Evolutionary conservation across 2,329 filamentous ascomycete genomes (phyloP).

Genomic region (Penicillium sp.): DNA sequence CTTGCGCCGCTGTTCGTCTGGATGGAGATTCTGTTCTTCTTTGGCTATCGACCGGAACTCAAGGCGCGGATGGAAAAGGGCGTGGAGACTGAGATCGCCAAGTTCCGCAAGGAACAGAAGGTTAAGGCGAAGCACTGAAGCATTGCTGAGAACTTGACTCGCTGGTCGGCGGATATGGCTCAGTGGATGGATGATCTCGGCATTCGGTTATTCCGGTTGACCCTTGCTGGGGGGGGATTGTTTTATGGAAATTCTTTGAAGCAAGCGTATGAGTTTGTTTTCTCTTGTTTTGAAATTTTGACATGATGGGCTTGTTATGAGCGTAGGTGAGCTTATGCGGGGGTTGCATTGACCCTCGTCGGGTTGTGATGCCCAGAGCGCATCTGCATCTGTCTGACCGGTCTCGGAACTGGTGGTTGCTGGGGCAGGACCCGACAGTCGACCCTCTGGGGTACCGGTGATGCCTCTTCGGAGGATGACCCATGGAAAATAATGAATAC

Average conservation of each 20-base stretch:
- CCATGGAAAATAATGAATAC: neutral
- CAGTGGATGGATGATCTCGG: neutral
- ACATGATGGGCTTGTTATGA: neutral
- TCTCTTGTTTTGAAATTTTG: neutral
- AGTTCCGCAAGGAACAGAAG: conserved; percentile 66
- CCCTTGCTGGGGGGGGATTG: neutral
- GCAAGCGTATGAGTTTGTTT: conserved; percentile 4
- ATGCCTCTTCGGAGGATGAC: neutral
- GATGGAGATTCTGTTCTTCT: conserved; percentile 88
- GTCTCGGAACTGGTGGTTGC: conserved; percentile 9
- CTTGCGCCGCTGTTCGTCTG: conserved; percentile 96
- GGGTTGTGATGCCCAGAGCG: conserved; percentile 8
- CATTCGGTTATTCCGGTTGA: neutral
- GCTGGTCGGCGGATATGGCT: conserved; percentile 8
- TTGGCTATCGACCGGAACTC: conserved; percentile 88
- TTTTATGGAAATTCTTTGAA: neutral
- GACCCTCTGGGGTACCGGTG: neutral
- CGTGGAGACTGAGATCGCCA: conserved; percentile 77
- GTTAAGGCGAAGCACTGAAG: conserved; percentile 26
- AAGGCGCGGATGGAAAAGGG: conserved; percentile 78
- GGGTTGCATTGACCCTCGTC: conserved; percentile 10
- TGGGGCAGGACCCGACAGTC: conserved; percentile 4
- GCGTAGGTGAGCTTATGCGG: neutral
- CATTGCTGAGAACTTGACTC: neutral
- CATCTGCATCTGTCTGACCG: conserved; percentile 9